Percentiles rank a stretch among this genome's conserved stretches.
phyloP scores from a whole-genome alignment of 495 filamentous ascomycete species.

The Neurospora discreta region DNA sequence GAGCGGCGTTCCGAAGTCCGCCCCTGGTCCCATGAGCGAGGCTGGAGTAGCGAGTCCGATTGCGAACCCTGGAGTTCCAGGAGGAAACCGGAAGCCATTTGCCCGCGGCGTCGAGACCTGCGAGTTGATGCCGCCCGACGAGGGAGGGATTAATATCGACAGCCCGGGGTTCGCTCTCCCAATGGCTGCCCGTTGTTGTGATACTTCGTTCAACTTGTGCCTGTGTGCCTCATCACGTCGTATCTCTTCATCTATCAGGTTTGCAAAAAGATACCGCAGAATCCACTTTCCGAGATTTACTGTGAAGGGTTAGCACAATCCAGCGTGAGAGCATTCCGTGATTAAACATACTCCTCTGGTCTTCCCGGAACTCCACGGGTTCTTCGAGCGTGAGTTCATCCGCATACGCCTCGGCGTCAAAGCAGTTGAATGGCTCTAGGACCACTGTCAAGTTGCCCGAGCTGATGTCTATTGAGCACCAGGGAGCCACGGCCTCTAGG shows the following conservation, averaged over 20 bases:
- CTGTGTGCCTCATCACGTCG: constrained; percentile 66
- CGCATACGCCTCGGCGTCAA: constrained; percentile 95
- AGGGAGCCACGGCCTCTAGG: constrained; percentile 76
- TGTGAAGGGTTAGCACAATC: constrained; percentile 3
- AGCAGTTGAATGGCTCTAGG: constrained; percentile 89
- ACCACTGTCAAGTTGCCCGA: constrained; percentile 86
- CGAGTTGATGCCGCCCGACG: constrained; percentile 28
- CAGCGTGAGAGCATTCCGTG: neutral
- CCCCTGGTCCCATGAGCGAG: constrained; percentile 24
- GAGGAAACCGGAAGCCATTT: constrained; percentile 45
- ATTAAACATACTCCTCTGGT: constrained; percentile 72
- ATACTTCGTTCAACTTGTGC: constrained; percentile 48
- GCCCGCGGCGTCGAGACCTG: constrained; percentile 52
- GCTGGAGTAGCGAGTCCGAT: constrained; percentile 74
- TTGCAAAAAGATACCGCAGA: constrained; percentile 81
- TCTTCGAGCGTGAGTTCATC: constrained; percentile 71
- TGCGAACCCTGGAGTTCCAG: constrained; percentile 57
- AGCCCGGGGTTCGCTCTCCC: constrained; percentile 46
- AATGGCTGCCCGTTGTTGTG: constrained; percentile 42
- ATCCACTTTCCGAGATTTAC: constrained; percentile 98
- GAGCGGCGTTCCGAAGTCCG: constrained; percentile 24
- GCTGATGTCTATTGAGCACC: constrained; percentile 89
- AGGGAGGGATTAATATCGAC: constrained; percentile 60
- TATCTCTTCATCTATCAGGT: constrained; percentile 82
- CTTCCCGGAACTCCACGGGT: constrained; percentile 69